Base-by-base conservation (phyloP, 805 yeast species). In the Sugiyamaella valdiviana region DNA sequence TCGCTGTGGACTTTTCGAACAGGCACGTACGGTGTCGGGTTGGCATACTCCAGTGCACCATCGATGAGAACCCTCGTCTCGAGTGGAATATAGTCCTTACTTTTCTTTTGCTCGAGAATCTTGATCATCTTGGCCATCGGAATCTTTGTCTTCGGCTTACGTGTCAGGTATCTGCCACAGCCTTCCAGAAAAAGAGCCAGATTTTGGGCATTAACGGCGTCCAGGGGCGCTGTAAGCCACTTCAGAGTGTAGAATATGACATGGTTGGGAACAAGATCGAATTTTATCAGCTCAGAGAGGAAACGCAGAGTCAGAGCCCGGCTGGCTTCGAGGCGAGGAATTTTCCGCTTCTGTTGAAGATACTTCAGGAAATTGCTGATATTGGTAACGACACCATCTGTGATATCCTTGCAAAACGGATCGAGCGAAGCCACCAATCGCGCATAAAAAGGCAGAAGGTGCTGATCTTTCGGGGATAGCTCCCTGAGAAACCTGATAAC, bases 271-370 rank as follows among this genome's bases (percentile, higher is more conserved):
- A 88, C 71, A 51, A 88, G 63, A 55, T 76, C 79, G 62, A 89
- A 89, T 60, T 85, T 87, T 26, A 83, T 77, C 67, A 89, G 69
- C 59, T 90, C 96, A 43, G 80, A 69, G 55, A 85, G 80, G 56
- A 85, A 83, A 19, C 74, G 71, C 35, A 85, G 74, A 54, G 75
- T 53, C 23, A 54, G 51, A 12, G 55, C 19, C 19, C 65, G 48
- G 17, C 57, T 41, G 14, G 55, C 41, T 36, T 45, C 39, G 26
- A 61, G 41, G 7, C 48, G 49, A 17, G 26, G 29, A 9, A 42
- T 36, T 41, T 51, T 51, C 10, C 54, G 51, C 40, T 50, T 50
- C 32, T 54, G 41, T 29, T 57, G 54, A 10, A 63, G 46, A 22
- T 51, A 51, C 7, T 39, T 22, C 51, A 61, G 61, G 24, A 50